These are phyloP conservation scores for Candida tropicalis DNA, from an alignment of 1,139 yeast species.

Conservation along the genomic window DNA sequence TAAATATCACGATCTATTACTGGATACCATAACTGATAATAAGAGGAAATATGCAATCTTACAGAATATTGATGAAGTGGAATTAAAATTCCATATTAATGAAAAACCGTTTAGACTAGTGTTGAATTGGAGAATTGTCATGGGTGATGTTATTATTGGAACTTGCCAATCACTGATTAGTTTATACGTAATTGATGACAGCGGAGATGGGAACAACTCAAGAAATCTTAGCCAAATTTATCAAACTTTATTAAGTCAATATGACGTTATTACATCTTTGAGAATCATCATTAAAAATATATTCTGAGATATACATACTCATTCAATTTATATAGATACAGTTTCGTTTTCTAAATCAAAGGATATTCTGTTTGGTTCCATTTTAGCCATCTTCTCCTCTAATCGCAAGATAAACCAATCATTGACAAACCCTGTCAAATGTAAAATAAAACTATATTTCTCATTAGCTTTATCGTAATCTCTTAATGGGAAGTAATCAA, in stretches of 20 bases:
- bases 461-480: constrained; percentile 42
- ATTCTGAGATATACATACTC: constrained; percentile 16
- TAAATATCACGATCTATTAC: constrained; percentile 6
- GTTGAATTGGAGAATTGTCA: constrained; percentile 32
- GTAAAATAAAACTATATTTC: constrained; percentile 29
- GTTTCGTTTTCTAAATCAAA: constrained; percentile 33
- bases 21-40: constrained; percentile 17
- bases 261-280: constrained; percentile 31
- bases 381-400: constrained; percentile 8
- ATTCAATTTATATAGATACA: constrained; percentile 16
- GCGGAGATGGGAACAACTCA: constrained; percentile 7
- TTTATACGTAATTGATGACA: constrained; percentile 15
- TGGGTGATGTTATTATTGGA: constrained; percentile 27
- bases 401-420: constrained; percentile 25
- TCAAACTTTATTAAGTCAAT: constrained; percentile 22
- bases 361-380: constrained; percentile 13
- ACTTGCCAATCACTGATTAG: constrained; percentile 29
- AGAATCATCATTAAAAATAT: constrained; percentile 25
- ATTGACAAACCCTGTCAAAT: constrained; percentile 30
- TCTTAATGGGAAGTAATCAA: constrained; percentile 32
- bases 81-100: constrained; percentile 16
- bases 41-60: constrained; percentile 22
- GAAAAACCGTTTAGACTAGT: constrained; percentile 14
- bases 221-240: constrained; percentile 22
- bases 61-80: constrained; percentile 24